Base-by-base conservation (phyloP, 345 rosid species). In the Abelmoschus esculentus region DNA sequence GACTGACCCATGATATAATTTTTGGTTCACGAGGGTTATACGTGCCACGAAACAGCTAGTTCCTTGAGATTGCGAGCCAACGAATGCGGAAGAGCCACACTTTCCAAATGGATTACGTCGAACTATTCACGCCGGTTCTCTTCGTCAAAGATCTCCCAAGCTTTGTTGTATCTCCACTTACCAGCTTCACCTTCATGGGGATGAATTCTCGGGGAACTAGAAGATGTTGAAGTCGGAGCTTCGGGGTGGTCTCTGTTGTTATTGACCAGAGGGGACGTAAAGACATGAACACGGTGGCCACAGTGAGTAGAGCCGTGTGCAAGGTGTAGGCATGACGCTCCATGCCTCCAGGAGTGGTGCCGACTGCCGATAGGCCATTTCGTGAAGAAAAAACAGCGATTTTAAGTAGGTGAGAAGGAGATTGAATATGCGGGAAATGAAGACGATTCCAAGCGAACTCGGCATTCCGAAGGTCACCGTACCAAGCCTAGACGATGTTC, bases 11-110 rank as follows among this genome's bases (percentile, higher is more conserved):
- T n/a, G n/a, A n/a, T n/a, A n/a, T n/a, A n/a, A n/a, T n/a, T n/a
- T n/a, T n/a, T n/a, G n/a, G n/a, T n/a, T n/a, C n/a, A n/a, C n/a
- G n/a, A 91, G 77, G 0, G 97, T 97, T 32, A 95, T 95, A 14
- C 99, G 26, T 95, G 97, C 97, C 97, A 91, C 4, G 99, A 77
- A 60, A 88, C 99, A 0, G 87, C 97, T 3, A 89, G 83, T 77
- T 88, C 87, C 1, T 82, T 81, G 26, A 89, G 80, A 0, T 82
- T 76, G 0, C 90, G 78, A 4, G 99, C 97, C 4, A 81, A 11
- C 88, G 87, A 87, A 52, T 95, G 81, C 1, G 99, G 99, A 53
- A 95, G 80, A 3, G 99, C 89, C 13, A 95, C 99, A 14, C 99
- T 95, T 71, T 95, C 97, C 0, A 97, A 80, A 78, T 95, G 99